These are phyloP conservation scores for Oryza glaberrima DNA, from an alignment of 176 grass and related monocot species.

Conservation along the genomic window DNA sequence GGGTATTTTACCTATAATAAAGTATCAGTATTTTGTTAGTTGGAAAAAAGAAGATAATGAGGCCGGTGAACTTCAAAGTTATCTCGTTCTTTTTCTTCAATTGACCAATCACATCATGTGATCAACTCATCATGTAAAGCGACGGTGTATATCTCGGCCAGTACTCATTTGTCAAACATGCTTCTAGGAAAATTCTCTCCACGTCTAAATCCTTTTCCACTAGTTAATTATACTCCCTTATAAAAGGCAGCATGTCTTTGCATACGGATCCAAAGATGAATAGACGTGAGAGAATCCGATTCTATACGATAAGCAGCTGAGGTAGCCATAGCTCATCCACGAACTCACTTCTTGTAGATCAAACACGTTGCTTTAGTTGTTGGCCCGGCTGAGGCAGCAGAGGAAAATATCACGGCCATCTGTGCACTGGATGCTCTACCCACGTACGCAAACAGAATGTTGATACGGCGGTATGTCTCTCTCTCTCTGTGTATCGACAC, in stretches of 20 bases:
- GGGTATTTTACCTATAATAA: too few species aligned
- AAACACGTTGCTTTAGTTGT: slow-evolving; percentile 10
- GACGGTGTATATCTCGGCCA: background rate
- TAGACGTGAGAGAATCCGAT: slow-evolving; percentile 42
- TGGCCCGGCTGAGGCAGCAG: background rate
- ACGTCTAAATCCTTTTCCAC: slow-evolving; percentile 12
- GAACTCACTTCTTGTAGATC: background rate
- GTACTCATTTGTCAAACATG: background rate
- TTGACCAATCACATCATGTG: background rate
- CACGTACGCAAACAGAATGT: background rate
- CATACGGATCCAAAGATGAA: slow-evolving; percentile 47
- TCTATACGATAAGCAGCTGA: slow-evolving; percentile 9
- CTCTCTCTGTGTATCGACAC: background rate
- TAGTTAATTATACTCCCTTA: background rate
- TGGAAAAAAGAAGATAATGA: background rate
- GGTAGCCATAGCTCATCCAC: background rate
- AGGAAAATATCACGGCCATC: background rate
- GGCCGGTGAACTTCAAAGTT: background rate
- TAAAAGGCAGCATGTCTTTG: slow-evolving; percentile 49
- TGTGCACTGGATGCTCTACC: background rate
- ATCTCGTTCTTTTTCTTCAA: background rate
- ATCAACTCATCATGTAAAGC: background rate
- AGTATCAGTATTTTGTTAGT: too few species aligned
- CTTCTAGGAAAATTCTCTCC: slow-evolving; percentile 7
- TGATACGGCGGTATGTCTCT: background rate